Evolutionary conservation across 257 asterid genomes (phyloP).

Genomic region (Salvia rosmarinus): DNA sequence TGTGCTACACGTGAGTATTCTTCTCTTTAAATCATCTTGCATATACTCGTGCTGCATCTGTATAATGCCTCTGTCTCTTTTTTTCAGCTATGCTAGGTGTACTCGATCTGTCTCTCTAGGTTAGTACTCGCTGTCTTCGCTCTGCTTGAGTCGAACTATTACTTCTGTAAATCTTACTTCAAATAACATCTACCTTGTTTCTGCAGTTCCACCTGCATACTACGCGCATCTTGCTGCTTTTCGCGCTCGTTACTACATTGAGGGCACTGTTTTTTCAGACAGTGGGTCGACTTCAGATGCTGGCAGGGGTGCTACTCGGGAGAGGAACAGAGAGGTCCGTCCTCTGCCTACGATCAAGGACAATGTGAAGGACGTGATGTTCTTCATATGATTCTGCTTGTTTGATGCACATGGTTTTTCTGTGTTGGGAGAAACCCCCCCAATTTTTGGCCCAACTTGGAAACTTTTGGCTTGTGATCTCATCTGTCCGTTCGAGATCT

Average conservation of each 20-base stretch:
- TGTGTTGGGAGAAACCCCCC: background rate
- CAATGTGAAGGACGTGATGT: constrained; percentile 67
- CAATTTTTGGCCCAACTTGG: background rate
- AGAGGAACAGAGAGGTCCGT: constrained; percentile 27
- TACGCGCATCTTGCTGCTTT: constrained; percentile 84
- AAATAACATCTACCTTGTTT: background rate
- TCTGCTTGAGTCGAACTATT: background rate
- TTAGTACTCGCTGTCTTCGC: constrained; percentile 29
- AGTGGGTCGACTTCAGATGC: constrained; percentile 47
- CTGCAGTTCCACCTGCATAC: constrained; percentile 83
- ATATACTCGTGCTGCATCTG: background rate
- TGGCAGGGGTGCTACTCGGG: constrained; percentile 49
- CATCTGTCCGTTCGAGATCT: no score
- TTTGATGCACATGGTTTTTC: background rate
- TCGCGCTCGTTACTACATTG: constrained; percentile 72
- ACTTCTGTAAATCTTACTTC: background rate
- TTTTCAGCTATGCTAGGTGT: constrained; percentile 67
- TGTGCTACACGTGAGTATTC: constrained; percentile 73
- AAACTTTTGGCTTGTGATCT: no score
- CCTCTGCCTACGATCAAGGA: constrained; percentile 53
- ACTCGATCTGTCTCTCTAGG: constrained; percentile 77
- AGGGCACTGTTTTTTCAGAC: constrained; percentile 42
- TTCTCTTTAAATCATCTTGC: background rate
- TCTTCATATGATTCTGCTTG: constrained; percentile 49
- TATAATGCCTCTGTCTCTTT: background rate